Evolutionary conservation across 1,284 basidiomycete genomes (phyloP).

Genomic region (Rhizoctonia solani): DNA sequence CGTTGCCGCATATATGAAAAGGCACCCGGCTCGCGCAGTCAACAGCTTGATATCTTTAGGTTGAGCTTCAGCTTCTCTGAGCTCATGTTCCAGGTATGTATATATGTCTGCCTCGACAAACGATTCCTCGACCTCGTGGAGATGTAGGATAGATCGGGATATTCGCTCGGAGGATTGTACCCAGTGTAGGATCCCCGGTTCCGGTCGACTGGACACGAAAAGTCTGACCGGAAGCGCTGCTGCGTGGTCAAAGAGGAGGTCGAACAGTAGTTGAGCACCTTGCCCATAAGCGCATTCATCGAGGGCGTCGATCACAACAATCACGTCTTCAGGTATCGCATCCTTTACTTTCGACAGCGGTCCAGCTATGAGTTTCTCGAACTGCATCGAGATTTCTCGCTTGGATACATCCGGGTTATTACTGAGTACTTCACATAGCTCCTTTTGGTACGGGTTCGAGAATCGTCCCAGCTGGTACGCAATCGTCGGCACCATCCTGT

Average conservation of each 20-base stretch:
- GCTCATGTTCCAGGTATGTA: conserved; percentile 9
- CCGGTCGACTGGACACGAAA: conserved; percentile 31
- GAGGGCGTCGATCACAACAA: conserved; percentile 33
- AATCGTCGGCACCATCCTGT: conserved; percentile 25
- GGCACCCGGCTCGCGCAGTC: background rate
- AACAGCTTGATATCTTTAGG: conserved; percentile 7
- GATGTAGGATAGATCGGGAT: background rate
- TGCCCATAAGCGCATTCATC: conserved; percentile 25
- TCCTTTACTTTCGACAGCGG: background rate
- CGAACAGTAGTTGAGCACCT: background rate
- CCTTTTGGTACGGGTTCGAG: background rate
- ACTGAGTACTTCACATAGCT: background rate
- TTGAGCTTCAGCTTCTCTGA: background rate
- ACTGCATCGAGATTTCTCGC: background rate
- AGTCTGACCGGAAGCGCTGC: conserved; percentile 8
- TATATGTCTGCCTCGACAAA: conserved; percentile 29
- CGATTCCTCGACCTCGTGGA: conserved; percentile 36
- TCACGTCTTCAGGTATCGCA: background rate
- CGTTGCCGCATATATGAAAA: conserved; percentile 24
- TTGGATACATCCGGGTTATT: background rate
- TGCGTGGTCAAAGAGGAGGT: background rate
- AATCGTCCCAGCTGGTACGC: conserved; percentile 33
- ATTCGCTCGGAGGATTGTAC: background rate
- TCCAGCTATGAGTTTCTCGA: conserved; percentile 23
- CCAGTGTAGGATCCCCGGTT: conserved; percentile 5